Evolutionary conservation across 1,284 basidiomycete species (phyloP), one percentile per base, ranked within the genome.

Genomic region (Apiotrichum akiyoshidainum): DNA sequence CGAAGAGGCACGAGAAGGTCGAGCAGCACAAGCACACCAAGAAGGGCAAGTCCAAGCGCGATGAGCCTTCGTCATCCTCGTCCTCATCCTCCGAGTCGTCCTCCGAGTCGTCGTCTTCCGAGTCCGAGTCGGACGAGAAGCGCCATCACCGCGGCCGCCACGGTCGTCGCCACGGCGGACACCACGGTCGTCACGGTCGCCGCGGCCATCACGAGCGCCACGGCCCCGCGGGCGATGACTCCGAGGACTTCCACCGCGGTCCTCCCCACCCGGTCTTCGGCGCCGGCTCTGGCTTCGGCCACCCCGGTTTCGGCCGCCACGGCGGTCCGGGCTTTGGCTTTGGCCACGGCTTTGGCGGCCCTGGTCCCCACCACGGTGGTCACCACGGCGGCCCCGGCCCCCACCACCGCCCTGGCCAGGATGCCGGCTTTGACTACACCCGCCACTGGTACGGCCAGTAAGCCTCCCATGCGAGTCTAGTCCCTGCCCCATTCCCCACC

Each of bases 91-190:
- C 44, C 10, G 33, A 31, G 10, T 26, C 21, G 14, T 46, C 46
- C 31, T 34, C 7, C 17, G n/a, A 17, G 31, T 35, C 33, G 31
- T 31, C 22, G 17, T 48, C 46, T 13, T 34, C 31, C 46, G 33
- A 35, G 16, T 49, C 47, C 47, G 47, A 49, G 35, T 39, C 47
- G 17, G 46, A 48, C 34, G 31, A 34, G 16, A n/a, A 49, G 11
- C 34, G 12, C 12, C 37, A 11, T 10, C 11, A 11, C 12, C 37
- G 31, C 33, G 12, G 12, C 33, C 37, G 16, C 17, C 7, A 14
- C 2, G 34, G 46, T 13, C 26, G 26, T 31, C 39, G 49, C 22
- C 49, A 40, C 53, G 35, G 39, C 11, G 35, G 46, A 17, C 41
- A 26, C 14, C 51, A 41, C 51, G 39, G 51, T 41, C 50, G 22